Percentiles rank a stretch among this genome's conserved stretches.
phyloP scores from a whole-genome alignment of 306 rosid species.

The Vicia faba region DNA sequence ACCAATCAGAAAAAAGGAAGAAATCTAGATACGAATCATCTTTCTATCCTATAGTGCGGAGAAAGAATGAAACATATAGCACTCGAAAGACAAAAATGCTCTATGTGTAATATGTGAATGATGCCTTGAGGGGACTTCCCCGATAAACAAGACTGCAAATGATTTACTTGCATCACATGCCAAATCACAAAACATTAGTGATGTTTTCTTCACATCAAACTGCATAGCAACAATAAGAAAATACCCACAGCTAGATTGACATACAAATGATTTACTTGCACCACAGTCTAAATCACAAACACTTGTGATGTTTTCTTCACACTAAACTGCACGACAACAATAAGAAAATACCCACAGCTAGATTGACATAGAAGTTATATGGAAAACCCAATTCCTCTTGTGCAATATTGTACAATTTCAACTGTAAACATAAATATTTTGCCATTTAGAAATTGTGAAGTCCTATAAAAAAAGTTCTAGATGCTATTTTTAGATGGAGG shows the following conservation, averaged over 20 bases:
- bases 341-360: neutral
- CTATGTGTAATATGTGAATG: neutral
- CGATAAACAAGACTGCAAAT: neutral
- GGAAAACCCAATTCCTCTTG: neutral
- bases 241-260: neutral
- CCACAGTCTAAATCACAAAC: no score
- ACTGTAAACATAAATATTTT: neutral
- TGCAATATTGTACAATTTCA: neutral
- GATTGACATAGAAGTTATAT: neutral
- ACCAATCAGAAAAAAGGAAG: neutral
- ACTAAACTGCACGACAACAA: no score
- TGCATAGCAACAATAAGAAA: neutral
- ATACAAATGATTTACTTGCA: no score
- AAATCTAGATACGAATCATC: neutral
- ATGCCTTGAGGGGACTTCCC: conserved; percentile 4
- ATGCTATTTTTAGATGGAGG: neutral
- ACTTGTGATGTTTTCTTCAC: neutral
- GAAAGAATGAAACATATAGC: neutral
- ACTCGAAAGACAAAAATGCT: neutral
- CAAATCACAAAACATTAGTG: neutral
- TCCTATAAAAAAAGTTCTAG: neutral
- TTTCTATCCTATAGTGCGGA: conserved; percentile 2
- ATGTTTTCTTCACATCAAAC: neutral
- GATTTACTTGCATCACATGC: neutral
- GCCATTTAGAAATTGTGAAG: neutral